Conservation (phyloP, 768 basidiomycete genomes). For the Lentinula boryana region DNA sequence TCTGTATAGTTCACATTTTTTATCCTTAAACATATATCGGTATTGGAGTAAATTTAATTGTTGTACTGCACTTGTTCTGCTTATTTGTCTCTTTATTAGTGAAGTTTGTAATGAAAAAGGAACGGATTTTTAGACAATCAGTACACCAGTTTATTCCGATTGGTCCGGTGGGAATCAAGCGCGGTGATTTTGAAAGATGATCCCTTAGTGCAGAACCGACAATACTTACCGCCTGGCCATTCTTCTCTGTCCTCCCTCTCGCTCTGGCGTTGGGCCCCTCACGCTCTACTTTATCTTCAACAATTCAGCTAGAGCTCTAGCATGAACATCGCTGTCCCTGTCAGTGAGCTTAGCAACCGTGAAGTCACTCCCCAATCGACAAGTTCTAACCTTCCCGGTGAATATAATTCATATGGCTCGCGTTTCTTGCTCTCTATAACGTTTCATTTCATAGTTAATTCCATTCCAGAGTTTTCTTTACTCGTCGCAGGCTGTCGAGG, state of each 20-base stretch:
- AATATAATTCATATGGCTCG: neutral
- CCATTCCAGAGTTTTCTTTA: constrained; percentile 44
- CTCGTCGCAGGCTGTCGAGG: constrained; percentile 80
- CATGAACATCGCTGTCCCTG: constrained; percentile 55
- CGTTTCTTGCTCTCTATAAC: neutral
- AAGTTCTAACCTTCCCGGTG: neutral
- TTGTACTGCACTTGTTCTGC: constrained; percentile 8
- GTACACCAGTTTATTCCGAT: constrained; percentile 50
- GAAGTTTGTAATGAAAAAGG: constrained; percentile 1
- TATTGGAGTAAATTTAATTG: neutral
- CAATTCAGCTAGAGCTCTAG: constrained; percentile 27
- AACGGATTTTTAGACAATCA: constrained; percentile 1
- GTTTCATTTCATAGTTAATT: neutral
- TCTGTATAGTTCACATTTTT: neutral
- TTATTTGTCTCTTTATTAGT: neutral
- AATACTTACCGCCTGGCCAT: neutral
- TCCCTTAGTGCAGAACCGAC: neutral
- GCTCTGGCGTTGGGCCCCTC: constrained; percentile 36
- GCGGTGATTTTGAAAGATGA: constrained; percentile 4
- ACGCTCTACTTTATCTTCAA: neutral
- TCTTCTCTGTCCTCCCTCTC: constrained; percentile 38
- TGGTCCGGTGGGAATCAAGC: constrained; percentile 44
- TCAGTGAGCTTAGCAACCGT: neutral
- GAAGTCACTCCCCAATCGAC: constrained; percentile 1
- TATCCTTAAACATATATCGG: neutral